Percentiles rank a stretch among this genome's conserved stretches.
These are phyloP conservation scores for Rhodosporidiobolus sp. DNA, from an alignment of 768 basidiomycete genomes.

Conservation along the genomic window DNA sequence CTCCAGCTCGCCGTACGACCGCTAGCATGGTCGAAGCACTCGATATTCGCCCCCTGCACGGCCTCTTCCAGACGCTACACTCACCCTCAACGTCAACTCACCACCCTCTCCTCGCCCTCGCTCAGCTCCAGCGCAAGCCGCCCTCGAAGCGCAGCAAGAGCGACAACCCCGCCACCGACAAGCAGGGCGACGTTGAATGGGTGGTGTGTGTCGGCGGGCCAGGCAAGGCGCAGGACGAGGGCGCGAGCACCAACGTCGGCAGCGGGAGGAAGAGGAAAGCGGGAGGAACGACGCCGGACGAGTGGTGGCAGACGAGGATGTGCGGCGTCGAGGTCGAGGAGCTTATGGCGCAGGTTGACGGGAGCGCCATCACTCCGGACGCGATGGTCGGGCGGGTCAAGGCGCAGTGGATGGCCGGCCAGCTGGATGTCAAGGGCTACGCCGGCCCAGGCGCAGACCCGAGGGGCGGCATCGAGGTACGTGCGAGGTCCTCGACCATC, in stretches of 20 bases:
- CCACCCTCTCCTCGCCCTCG: slow-evolving; percentile 13
- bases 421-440: not conserved
- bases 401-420: not conserved
- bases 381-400: not conserved
- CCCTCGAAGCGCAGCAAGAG: not conserved
- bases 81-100: not conserved
- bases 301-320: slow-evolving; percentile 3
- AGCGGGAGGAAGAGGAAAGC: not conserved
- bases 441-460: not conserved
- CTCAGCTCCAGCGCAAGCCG: not conserved
- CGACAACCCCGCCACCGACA: not conserved
- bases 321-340: not conserved
- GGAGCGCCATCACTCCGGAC: not conserved
- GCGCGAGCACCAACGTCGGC: no score
- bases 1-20: no score
- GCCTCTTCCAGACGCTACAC: not conserved
- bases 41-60: not conserved
- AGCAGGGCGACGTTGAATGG: slow-evolving; percentile 8
- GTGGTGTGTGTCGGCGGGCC: not conserved
- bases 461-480: not conserved
- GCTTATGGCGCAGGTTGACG: not conserved
- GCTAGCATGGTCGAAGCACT: not conserved
- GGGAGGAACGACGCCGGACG: not conserved
- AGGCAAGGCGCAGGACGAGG: not conserved
- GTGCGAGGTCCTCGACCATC: not conserved